Conservation (phyloP, 2,329 filamentous ascomycete species). For the Thermothelomyces thermophilus region DNA sequence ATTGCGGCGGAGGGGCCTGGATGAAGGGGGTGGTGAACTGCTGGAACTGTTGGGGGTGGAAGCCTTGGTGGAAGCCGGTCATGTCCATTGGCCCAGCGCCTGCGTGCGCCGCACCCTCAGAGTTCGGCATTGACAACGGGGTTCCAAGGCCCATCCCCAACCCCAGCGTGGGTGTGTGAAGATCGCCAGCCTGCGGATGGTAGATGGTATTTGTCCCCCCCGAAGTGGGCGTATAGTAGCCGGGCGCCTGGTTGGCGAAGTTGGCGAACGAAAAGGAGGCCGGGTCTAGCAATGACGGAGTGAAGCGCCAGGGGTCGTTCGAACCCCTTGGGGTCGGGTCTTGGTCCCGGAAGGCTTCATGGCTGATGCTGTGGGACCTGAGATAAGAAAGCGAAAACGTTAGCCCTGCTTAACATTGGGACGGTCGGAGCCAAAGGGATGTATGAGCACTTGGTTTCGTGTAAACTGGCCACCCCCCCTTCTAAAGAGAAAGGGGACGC, state of each 20-base stretch:
- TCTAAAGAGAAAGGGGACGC: too few species aligned
- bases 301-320: conserved; percentile 80
- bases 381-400: not conserved
- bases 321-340: conserved; percentile 76
- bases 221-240: conserved; percentile 83
- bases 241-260: conserved; percentile 72
- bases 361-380: conserved; percentile 42
- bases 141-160: conserved; percentile 73
- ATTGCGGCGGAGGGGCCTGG: conserved; percentile 49
- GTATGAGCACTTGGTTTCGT: too few species aligned
- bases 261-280: conserved; percentile 73
- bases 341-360: conserved; percentile 55
- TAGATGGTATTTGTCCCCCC: conserved; percentile 75
- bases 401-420: not conserved
- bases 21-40: conserved; percentile 70
- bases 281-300: conserved; percentile 80
- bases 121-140: conserved; percentile 70
- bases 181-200: conserved; percentile 75
- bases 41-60: conserved; percentile 49
- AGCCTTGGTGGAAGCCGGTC: conserved; percentile 53
- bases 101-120: conserved; percentile 57
- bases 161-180: conserved; percentile 73
- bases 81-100: conserved; percentile 57
- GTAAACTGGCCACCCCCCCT: too few species aligned
- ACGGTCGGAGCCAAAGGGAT: too few species aligned